These are phyloP conservation scores for Glomus cerebriforme DNA, from an alignment of 192 early-diverging fungal genomes.

Conservation along the genomic window DNA sequence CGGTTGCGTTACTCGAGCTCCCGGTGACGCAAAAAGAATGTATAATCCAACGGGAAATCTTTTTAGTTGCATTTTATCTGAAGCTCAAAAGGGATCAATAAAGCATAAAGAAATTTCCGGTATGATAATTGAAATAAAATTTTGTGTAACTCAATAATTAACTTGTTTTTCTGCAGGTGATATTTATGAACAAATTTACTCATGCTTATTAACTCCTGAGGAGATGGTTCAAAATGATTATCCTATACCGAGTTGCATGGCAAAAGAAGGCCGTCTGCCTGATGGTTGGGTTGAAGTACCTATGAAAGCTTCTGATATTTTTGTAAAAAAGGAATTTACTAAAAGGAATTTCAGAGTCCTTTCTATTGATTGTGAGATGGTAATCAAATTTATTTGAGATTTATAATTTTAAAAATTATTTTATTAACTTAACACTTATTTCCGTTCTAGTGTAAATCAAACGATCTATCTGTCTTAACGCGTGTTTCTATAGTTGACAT, in stretches of 20 bases:
- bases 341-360: conserved; percentile 12
- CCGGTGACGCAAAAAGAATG: neutral
- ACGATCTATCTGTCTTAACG: conserved; percentile 47
- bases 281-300: neutral
- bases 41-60: neutral
- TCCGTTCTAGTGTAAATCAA: conserved; percentile 35
- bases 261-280: neutral
- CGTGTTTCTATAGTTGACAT: conserved; percentile 55
- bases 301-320: neutral
- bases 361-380: conserved; percentile 68
- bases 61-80: neutral
- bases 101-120: neutral
- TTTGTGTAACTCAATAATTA: neutral
- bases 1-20: neutral
- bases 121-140: neutral
- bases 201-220: neutral
- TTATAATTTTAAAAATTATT: neutral
- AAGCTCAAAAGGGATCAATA: neutral
- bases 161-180: neutral
- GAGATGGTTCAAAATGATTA: neutral
- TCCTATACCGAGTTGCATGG: neutral
- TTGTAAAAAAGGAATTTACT: neutral
- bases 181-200: neutral
- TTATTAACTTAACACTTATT: neutral
- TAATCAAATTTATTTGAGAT: conserved; percentile 25